Evolutionary conservation across 306 rosid genomes (phyloP).

Genomic region (Fragaria ananassa): DNA sequence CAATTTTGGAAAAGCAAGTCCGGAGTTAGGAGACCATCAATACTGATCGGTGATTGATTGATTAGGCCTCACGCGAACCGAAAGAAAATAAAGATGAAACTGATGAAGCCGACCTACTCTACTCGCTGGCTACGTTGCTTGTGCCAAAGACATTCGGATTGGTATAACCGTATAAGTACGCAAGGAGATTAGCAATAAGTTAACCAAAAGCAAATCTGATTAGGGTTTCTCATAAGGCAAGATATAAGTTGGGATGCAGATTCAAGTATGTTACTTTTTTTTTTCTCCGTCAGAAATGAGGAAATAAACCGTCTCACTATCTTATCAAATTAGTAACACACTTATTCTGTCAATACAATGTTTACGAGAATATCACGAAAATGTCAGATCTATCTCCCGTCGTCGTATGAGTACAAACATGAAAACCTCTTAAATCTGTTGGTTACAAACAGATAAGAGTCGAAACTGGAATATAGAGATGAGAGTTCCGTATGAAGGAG

Average conservation of each 20-base stretch:
- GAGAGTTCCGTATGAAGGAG: too few species aligned
- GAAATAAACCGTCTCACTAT: fast-evolving
- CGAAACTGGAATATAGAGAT: fast-evolving
- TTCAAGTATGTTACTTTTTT: too few species aligned
- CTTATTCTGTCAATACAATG: too few species aligned
- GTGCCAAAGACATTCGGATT: neutral
- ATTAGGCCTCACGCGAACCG: neutral
- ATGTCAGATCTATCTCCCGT: too few species aligned
- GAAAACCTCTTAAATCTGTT: too few species aligned
- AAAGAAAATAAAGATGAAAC: neutral
- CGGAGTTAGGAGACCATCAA: neutral
- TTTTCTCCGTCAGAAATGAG: too few species aligned
- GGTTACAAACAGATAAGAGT: too few species aligned
- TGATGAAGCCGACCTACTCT: neutral
- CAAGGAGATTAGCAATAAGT: neutral
- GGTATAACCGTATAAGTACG: neutral
- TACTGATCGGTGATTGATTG: neutral
- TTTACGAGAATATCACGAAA: too few species aligned
- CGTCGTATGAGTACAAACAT: too few species aligned
- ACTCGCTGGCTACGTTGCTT: neutral
- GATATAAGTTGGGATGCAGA: too few species aligned
- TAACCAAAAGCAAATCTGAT: neutral
- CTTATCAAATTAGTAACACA: too few species aligned
- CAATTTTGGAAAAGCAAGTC: neutral
- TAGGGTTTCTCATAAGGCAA: neutral